Base-by-base conservation (phyloP, 1,284 basidiomycete species). In the Rhodotorula sp. region DNA sequence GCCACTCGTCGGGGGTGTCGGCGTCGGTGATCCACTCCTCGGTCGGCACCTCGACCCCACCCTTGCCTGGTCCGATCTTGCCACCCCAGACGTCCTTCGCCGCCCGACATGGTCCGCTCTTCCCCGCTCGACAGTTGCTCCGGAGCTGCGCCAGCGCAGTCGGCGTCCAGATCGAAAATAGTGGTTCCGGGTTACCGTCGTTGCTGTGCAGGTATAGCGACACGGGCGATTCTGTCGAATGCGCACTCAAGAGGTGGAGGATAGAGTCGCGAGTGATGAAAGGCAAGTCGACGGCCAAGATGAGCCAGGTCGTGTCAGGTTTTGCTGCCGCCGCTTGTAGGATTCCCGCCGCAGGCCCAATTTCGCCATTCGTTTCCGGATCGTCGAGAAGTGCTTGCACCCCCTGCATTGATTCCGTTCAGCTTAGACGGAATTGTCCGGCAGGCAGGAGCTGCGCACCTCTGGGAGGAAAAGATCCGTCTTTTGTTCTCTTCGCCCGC, bases 281-380 rank as follows among this genome's bases (percentile, higher is more conserved):
- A 46, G 65, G 65, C 8, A 67, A 46, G 59, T 67, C 65, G 59
- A 67, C 65, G 31, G 65, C 65, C 43, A 67, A 59, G 59, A 67
- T 34, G 23, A 67, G 65, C 65, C 65, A 67, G 21, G 65, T 67
- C 20, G 65, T 52, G 15, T 20, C 39, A 1, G 59, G 59, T 23
- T 39, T 29, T 5, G 29, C 15, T 21, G 43, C 26, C 16, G 46
- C 56, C 4, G 65, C 65, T 46, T 62, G 52, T 0, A 67, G 58
- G 52, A 67, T 67, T 12, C 65, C 65, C 23, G 52, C 26, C 5
- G 65, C 65, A 15, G 65, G 65, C 2, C 65, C 65, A 23, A 67
- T 67, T 59, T 67, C 65, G 21, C 64, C 64, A 26, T 66, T 47
- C 39, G 7, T 46, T 5, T 10, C 43, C 43, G 58, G 65, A 29